phyloP scores from a whole-genome alignment of 2,329 filamentous ascomycete genomes.

The Decorospora gaudefroyi region DNA sequence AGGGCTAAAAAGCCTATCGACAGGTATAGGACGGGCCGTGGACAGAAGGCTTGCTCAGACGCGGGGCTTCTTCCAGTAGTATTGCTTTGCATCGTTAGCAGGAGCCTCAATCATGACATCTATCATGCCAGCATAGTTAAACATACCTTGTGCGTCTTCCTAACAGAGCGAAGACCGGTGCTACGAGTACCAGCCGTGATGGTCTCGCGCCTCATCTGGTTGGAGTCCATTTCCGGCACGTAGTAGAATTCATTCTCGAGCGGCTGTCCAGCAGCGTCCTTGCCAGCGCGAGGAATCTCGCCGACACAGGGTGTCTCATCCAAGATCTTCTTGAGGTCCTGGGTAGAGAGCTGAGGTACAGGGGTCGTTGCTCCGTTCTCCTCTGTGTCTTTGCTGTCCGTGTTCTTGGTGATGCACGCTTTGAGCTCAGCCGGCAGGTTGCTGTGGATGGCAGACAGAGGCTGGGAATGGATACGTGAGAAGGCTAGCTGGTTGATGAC shows the following conservation, averaged over 20 bases:
- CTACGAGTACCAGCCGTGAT: constrained; percentile 86
- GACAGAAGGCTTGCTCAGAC: constrained; percentile 21
- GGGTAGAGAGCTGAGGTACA: constrained; percentile 36
- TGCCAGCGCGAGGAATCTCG: constrained; percentile 85
- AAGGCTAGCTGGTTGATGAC: constrained; percentile 94
- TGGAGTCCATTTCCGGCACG: constrained; percentile 80
- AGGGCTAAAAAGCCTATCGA: neutral
- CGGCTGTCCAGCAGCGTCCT: constrained; percentile 90
- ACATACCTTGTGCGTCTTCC: constrained; percentile 95
- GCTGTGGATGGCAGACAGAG: constrained; percentile 84
- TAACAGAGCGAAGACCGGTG: constrained; percentile 83
- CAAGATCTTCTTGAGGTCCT: constrained; percentile 70
- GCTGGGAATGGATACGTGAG: constrained; percentile 88
- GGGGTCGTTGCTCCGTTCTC: constrained; percentile 27
- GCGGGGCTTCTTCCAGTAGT: constrained; percentile 69
- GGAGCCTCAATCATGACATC: neutral
- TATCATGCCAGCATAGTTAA: neutral
- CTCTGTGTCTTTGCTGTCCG: constrained; percentile 27
- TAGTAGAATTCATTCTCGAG: constrained; percentile 99
- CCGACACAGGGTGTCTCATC: constrained; percentile 79
- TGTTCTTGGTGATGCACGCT: constrained; percentile 36
- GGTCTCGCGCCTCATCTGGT: constrained; percentile 75
- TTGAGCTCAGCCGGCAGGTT: constrained; percentile 72
- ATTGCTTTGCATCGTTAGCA: constrained; percentile 59
- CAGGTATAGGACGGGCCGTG: neutral